A percentile compares a stretch with the other conserved stretches of the same genome.
phyloP scores from a whole-genome alignment of 495 filamentous ascomycete genomes.

The Neurospora sp. region DNA sequence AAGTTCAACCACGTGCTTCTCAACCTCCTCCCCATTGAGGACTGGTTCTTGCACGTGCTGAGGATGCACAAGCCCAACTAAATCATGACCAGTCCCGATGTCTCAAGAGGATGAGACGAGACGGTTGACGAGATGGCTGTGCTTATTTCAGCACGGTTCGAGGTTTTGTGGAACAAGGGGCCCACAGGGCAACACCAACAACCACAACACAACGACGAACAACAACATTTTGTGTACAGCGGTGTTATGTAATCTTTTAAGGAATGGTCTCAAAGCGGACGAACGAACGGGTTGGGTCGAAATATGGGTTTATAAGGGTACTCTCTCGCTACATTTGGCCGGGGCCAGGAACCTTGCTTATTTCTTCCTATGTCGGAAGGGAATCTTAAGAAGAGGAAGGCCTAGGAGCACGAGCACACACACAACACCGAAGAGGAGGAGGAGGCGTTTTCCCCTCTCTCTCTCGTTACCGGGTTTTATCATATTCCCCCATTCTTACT shows the following conservation, averaged over 20 bases:
- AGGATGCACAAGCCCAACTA: slow-evolving; percentile 21
- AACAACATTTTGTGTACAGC: neutral
- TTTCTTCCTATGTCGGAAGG: neutral
- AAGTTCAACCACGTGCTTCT: slow-evolving; percentile 16
- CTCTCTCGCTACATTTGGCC: neutral
- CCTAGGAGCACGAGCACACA: neutral
- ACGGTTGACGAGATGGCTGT: neutral
- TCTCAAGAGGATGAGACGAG: neutral
- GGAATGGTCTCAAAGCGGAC: neutral
- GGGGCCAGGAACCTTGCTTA: neutral
- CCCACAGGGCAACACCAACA: neutral
- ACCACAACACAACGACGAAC: neutral
- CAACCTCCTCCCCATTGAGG: slow-evolving; percentile 21
- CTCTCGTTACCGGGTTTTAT: neutral
- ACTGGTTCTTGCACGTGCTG: slow-evolving; percentile 18
- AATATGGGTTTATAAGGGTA: neutral
- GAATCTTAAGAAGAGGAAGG: neutral
- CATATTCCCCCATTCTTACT: neutral
- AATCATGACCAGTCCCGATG: neutral
- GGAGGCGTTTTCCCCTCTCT: neutral
- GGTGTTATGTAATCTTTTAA: neutral
- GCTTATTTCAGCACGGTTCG: neutral
- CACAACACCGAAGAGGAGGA: neutral
- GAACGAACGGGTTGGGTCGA: neutral
- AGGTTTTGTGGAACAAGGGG: neutral